A percentile compares a stretch with the other conserved stretches of the same genome.
Evolutionary conservation across 306 rosid genomes (phyloP).

Genomic region (Crataegus laevigata): DNA sequence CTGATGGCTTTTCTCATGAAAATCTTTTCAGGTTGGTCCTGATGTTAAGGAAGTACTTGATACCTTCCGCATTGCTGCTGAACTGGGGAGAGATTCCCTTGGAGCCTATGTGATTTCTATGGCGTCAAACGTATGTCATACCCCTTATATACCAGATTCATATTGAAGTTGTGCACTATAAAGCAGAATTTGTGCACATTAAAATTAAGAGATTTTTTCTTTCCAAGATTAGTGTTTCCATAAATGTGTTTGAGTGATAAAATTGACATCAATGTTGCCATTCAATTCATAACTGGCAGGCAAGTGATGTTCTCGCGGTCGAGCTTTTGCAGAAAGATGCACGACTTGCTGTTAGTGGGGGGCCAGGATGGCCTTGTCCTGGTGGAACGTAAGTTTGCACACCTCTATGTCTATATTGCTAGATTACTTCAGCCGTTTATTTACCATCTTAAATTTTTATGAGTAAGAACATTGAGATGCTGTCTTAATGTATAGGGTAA

Average conservation of each 20-base stretch:
- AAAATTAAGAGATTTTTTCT: background rate
- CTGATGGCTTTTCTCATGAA: background rate
- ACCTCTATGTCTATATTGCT: background rate
- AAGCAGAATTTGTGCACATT: background rate
- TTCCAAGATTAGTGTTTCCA: background rate
- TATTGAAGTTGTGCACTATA: background rate
- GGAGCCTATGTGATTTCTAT: conserved; percentile 97
- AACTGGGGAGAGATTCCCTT: conserved; percentile 77
- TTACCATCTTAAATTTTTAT: background rate
- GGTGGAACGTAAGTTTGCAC: conserved; percentile 74
- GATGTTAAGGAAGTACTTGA: conserved; percentile 76
- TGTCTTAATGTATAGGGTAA: background rate
- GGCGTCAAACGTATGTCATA: conserved; percentile 71
- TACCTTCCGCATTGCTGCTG: conserved; percentile 79
- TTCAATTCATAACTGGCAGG: conserved; percentile 42
- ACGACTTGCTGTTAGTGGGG: conserved; percentile 75
- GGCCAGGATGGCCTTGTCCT: conserved; percentile 72
- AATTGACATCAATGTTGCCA: background rate
- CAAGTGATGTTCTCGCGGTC: conserved; percentile 93
- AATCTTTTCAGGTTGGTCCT: conserved; percentile 53
- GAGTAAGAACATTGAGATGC: background rate
- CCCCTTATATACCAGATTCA: background rate
- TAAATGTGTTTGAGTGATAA: background rate
- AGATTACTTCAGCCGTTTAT: background rate
- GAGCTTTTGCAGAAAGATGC: conserved; percentile 97